Conservation (phyloP, 306 rosid genomes). For the Oxytropis ochrocephala region DNA sequence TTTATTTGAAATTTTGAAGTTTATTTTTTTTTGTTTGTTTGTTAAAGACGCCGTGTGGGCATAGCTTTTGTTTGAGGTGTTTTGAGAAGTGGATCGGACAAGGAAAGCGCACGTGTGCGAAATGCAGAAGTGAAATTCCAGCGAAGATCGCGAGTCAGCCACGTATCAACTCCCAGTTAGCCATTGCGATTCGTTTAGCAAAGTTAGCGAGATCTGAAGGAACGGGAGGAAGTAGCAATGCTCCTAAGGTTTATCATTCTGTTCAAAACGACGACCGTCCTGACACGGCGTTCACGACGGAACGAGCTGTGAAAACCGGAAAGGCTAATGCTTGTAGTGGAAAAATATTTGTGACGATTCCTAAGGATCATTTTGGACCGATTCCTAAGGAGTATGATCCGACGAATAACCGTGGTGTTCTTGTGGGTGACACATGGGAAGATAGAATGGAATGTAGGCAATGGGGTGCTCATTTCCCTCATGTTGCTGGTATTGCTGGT, state of each 20-base stretch:
- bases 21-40: no score
- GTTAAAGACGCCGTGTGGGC: slow-evolving; percentile 71
- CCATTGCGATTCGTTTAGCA: slow-evolving; percentile 55
- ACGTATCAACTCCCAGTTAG: slow-evolving; percentile 62
- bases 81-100: slow-evolving; percentile 57
- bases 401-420: slow-evolving; percentile 39
- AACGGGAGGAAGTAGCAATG: background rate
- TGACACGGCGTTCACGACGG: slow-evolving; percentile 56
- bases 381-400: slow-evolving; percentile 54
- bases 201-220: slow-evolving; percentile 27
- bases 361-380: slow-evolving; percentile 64
- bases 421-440: slow-evolving; percentile 61
- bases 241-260: slow-evolving; percentile 30
- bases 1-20: background rate
- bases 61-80: slow-evolving; percentile 69
- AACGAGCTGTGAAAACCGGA: slow-evolving; percentile 48
- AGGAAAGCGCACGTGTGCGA: slow-evolving; percentile 46
- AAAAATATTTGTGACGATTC: slow-evolving; percentile 47
- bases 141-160: slow-evolving; percentile 54
- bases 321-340: slow-evolving; percentile 59
- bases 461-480: slow-evolving; percentile 17
- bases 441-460: slow-evolving; percentile 54
- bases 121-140: slow-evolving; percentile 51
- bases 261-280: slow-evolving; percentile 46
- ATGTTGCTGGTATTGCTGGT: slow-evolving; percentile 68